Percentiles rank a stretch among this genome's conserved stretches.
phyloP scores from a whole-genome alignment of 352 stramenopile genomes.

The Thraustochytrium sp. region DNA sequence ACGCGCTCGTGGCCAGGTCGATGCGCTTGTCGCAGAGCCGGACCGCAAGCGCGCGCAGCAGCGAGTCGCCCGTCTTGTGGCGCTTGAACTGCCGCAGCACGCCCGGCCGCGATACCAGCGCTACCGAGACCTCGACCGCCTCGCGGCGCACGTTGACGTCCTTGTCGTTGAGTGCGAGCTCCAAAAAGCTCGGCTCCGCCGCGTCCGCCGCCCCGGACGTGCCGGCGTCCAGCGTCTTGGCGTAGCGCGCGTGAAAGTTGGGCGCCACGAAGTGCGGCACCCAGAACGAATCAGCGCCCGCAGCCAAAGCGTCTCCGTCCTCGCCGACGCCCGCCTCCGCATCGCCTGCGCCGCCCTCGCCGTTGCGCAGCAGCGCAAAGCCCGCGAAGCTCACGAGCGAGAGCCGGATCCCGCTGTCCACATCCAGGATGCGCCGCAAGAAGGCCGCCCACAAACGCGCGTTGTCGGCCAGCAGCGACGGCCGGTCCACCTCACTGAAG shows the following conservation, averaged over 20 bases:
- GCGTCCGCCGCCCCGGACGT: not conserved
- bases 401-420: slow-evolving; percentile 7
- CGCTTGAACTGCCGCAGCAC: not conserved
- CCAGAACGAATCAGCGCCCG: slow-evolving; percentile 5
- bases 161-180: slow-evolving; percentile 34
- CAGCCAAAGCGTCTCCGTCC: not conserved
- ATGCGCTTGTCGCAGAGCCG: slow-evolving; percentile 17
- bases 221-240: not conserved
- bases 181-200: slow-evolving; percentile 22
- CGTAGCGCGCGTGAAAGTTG: not conserved
- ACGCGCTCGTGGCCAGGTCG: not conserved
- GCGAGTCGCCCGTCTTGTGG: not conserved
- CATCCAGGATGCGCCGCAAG: not conserved
- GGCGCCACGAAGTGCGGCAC: not conserved
- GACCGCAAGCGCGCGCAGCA: not conserved
- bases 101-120: not conserved
- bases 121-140: slow-evolving; percentile 10
- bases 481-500: slow-evolving; percentile 16
- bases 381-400: slow-evolving; percentile 23
- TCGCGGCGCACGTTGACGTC: slow-evolving; percentile 5
- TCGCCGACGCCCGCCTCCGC: not conserved
- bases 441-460: not conserved
- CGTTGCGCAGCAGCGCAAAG: not conserved
- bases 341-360: not conserved
- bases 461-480: not conserved